Conservation (phyloP, 2,329 filamentous ascomycete species). For the Penicillium sp. region DNA sequence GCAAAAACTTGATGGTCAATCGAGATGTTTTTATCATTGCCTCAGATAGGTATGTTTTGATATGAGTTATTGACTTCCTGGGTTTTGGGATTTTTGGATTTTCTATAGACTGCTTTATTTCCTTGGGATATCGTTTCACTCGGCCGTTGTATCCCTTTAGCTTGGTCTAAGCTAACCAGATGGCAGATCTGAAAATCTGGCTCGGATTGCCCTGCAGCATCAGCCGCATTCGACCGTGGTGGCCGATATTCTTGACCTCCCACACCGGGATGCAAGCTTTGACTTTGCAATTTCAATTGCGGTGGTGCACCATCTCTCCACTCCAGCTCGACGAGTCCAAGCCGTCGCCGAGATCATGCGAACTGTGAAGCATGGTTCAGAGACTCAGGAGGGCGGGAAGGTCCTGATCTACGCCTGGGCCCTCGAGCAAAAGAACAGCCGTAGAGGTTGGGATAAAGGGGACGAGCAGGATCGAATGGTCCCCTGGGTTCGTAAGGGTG, state of each 20-base stretch:
- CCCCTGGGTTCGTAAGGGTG: conserved; percentile 69
- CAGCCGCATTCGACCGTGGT: conserved; percentile 61
- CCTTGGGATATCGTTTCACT: conserved; percentile 7
- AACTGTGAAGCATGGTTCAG: conserved; percentile 44
- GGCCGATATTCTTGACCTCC: conserved; percentile 74
- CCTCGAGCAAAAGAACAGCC: conserved; percentile 76
- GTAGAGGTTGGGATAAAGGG: conserved; percentile 78
- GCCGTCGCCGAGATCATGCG: conserved; percentile 64
- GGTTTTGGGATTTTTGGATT: conserved; percentile 30
- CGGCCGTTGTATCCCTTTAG: conserved; percentile 12
- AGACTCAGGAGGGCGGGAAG: conserved; percentile 44
- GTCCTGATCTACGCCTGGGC: conserved; percentile 90
- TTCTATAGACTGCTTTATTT: conserved; percentile 22
- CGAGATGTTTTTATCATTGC: conserved; percentile 67
- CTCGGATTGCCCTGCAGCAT: conserved; percentile 49
- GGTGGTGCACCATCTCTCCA: conserved; percentile 87
- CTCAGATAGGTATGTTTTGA: conserved; percentile 62
- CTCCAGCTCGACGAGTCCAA: conserved; percentile 59
- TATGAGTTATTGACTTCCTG: conserved; percentile 2
- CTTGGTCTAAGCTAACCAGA: conserved; percentile 1
- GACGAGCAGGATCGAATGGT: conserved; percentile 87
- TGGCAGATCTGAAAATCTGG: conserved; percentile 45
- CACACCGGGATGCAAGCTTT: conserved; percentile 57
- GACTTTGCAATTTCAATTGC: conserved; percentile 94
- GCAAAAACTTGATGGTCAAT: conserved; percentile 84